Evolutionary conservation across 2,329 filamentous ascomycete species (phyloP).

Genomic region (Aspergillus alliaceus): DNA sequence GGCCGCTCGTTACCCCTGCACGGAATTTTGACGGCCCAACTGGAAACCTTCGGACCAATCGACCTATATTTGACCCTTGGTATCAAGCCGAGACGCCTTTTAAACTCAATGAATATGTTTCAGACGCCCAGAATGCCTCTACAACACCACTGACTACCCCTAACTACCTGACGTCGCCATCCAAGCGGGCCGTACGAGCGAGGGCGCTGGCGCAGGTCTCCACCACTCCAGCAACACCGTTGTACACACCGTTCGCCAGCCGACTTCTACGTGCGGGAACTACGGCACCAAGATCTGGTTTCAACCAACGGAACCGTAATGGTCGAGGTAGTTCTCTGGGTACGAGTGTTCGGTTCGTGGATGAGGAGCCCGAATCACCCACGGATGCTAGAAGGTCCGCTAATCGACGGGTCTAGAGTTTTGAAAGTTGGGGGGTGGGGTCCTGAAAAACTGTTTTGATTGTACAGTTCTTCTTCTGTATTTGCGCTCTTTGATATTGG

Average conservation of each 20-base stretch:
- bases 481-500: constrained; percentile 1
- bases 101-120: constrained; percentile 36
- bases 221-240: constrained; percentile 46
- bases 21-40: constrained; percentile 21
- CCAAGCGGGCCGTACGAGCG: constrained; percentile 46
- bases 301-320: constrained; percentile 25
- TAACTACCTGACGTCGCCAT: constrained; percentile 46
- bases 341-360: constrained; percentile 43
- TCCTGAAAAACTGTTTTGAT: background rate
- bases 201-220: constrained; percentile 42
- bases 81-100: constrained; percentile 38
- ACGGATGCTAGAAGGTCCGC: constrained; percentile 39
- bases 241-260: constrained; percentile 45
- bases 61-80: constrained; percentile 37
- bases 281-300: constrained; percentile 21
- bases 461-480: background rate
- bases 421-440: too few species aligned
- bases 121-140: constrained; percentile 31
- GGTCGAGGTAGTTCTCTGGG: constrained; percentile 30
- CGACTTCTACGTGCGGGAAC: constrained; percentile 33
- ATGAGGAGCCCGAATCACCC: constrained; percentile 43
- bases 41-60: constrained; percentile 18
- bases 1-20: constrained; percentile 29
- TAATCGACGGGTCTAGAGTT: constrained; percentile 28
- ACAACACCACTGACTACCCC: constrained; percentile 42